Evolutionary conservation across 2,329 filamentous ascomycete species (phyloP), one percentile per base, ranked within the genome.

Genomic region (Ceratocystiopsis brevicomis): DNA sequence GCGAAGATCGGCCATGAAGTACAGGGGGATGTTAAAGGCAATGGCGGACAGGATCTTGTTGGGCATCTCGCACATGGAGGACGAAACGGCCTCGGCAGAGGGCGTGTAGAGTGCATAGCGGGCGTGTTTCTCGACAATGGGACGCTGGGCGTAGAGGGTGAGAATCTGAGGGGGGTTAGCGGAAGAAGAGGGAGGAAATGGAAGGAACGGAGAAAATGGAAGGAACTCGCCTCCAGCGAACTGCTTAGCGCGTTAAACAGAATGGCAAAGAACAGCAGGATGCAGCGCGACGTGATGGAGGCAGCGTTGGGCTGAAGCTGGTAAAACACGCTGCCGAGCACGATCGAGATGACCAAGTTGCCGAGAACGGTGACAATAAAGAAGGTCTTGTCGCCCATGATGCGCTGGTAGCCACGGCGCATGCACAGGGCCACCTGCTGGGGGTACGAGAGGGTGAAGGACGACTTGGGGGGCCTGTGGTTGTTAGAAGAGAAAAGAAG

Each of bases 91-190:
- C 66, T 95, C 85, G 15, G 85, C 81, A 13, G 81, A 85, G 0
- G 87, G 85, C 53, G 92, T 86, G 53, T 94, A 93, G n/a, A 94
- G 68, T n/a, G 86, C 85, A 56, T 93, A 94, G 46, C 81, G 76
- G 44, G 71, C 65, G 52, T 95, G 87, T 57, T 94, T 94, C 56
- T 94, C 85, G 48, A 95, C 84, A 52, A 94, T 93, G 1, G 82
- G 81, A 34, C 87, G 79, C 71, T 94, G 85, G 1, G 82, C 74
- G 56, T 90, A 95, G 8, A 94, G 69, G 0, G 81, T 85, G 35
- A 90, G 60, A 56, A 94, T 90, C 68, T 90, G 25, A 9, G 25
- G 8, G 25, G 25, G 25, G 25, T 30, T 11, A 30, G 25, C 25
- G 10, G 10, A 9, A 2, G 10, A 30, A 8, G 8, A 9, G 8